Evolutionary conservation across 139 green algal species (phyloP).

Genomic region (Micromonas commoda): DNA sequence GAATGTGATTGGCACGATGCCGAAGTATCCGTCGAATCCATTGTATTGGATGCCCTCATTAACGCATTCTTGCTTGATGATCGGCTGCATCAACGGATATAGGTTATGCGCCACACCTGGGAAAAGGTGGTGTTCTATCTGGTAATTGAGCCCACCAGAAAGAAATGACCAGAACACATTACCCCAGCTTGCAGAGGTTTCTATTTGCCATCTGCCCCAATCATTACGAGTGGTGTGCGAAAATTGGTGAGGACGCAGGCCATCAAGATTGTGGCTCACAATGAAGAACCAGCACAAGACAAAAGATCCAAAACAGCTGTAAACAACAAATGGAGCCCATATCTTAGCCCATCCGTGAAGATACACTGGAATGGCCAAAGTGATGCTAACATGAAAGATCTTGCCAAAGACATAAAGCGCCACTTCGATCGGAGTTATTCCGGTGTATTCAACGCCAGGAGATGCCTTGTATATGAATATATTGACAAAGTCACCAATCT

Average conservation of each 20-base stretch:
- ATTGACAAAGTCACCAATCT: slow-evolving; percentile 17
- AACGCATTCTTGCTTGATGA: slow-evolving; percentile 25
- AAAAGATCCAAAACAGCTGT: slow-evolving; percentile 14
- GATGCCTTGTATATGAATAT: neutral
- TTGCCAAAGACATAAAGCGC: slow-evolving; percentile 28
- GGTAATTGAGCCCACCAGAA: slow-evolving; percentile 62
- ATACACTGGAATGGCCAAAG: slow-evolving; percentile 22
- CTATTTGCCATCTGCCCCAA: slow-evolving; percentile 32
- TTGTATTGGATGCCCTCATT: slow-evolving; percentile 14
- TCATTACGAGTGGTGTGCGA: neutral
- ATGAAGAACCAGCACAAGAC: slow-evolving; percentile 34
- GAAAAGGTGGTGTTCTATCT: slow-evolving; percentile 80
- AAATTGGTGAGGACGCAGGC: neutral
- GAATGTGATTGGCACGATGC: slow-evolving; percentile 4
- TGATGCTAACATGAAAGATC: slow-evolving; percentile 25
- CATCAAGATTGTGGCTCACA: slow-evolving; percentile 31
- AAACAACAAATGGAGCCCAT: slow-evolving; percentile 14
- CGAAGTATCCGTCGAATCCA: neutral
- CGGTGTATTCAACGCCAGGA: slow-evolving; percentile 15
- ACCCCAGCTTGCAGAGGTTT: slow-evolving; percentile 31
- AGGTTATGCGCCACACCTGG: slow-evolving; percentile 67
- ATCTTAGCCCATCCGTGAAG: slow-evolving; percentile 8
- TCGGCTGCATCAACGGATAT: slow-evolving; percentile 15
- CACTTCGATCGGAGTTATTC: slow-evolving; percentile 10
- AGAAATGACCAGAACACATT: slow-evolving; percentile 20